Evolutionary conservation across 1,284 basidiomycete species (phyloP), one percentile per base, ranked within the genome.

Genomic region (Amylostereum chailletii): DNA sequence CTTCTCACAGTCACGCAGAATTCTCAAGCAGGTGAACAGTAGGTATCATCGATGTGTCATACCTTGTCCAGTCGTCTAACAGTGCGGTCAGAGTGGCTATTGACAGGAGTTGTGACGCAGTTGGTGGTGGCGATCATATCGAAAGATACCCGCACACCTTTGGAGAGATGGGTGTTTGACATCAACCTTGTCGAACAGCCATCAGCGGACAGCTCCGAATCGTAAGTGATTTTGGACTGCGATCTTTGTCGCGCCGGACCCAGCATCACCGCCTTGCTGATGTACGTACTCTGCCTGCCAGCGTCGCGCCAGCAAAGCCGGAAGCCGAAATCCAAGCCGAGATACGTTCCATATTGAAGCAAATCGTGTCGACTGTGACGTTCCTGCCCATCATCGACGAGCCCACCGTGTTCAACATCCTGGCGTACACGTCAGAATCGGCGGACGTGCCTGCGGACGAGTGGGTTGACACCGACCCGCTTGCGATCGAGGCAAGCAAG

Each of bases 101-200:
- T 97, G 51, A 86, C 84, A 4, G 90, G 93, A 3, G 82, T 89
- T 30, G 86, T 98, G 33, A 93, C 88, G 1, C 88, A 97, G 54
- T 77, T 99, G 1, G 95, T 99, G 1, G 80, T 98, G 11, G 95
- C 91, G 8, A 96, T 99, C 66, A 91, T 99, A 55, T 90, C 92
- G 31, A 92, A 94, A 62, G 95, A 99, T 61, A 87, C 90, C 11
- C 79, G 90, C 43, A 84, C 87, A 53, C 90, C 94, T 1, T 77
- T 97, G 46, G 96, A 99, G 67, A 78, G 96, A 55, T 99, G 96
- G 96, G 94, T 97, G 49, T 99, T 99, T 66, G 94, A 98, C 68
- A 79, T 99, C 60, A 86, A 94, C 60, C 77, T 94, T 42, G 74
- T 86, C 34, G 79, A 83, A 51, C 74, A 75, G 41, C 70, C 77